A percentile compares a stretch with the other conserved stretches of the same genome.
Evolutionary conservation across 768 basidiomycete genomes (phyloP).

Genomic region (Filobasidium floriforme): DNA sequence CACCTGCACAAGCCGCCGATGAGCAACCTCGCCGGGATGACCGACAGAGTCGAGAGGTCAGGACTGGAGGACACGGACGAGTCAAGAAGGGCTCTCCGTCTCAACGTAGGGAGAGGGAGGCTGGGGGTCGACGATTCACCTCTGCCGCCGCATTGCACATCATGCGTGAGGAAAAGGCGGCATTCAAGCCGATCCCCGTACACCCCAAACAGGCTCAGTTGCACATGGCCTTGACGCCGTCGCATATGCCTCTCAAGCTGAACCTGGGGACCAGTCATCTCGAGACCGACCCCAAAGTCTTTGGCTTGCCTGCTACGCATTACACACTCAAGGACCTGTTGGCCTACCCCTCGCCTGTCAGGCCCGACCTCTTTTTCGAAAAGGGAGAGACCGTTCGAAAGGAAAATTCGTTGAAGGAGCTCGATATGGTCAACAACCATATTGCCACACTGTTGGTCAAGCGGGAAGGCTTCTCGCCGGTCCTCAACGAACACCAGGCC

Average conservation of each 20-base stretch:
- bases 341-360: not conserved
- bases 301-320: not conserved
- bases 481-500: not conserved
- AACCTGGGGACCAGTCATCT: constrained; percentile 25
- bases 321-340: not conserved
- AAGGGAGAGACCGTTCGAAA: not conserved
- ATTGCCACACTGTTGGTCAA: not conserved
- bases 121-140: not conserved
- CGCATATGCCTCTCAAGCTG: constrained; percentile 29
- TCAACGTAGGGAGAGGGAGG: not conserved
- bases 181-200: constrained; percentile 26
- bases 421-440: not conserved
- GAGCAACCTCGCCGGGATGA: no score
- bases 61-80: not conserved
- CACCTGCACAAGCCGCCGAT: no score
- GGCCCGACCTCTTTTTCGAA: not conserved
- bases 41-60: not conserved
- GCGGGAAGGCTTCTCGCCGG: not conserved
- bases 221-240: constrained; percentile 28
- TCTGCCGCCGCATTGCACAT: not conserved
- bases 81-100: not conserved
- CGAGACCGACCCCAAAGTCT: constrained; percentile 8
- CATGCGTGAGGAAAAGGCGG: constrained; percentile 7
- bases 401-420: not conserved
- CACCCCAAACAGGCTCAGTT: constrained; percentile 28